Base-by-base conservation (phyloP, 2,329 filamentous ascomycete genomes). In the Phyllosticta citribraziliensis region DNA sequence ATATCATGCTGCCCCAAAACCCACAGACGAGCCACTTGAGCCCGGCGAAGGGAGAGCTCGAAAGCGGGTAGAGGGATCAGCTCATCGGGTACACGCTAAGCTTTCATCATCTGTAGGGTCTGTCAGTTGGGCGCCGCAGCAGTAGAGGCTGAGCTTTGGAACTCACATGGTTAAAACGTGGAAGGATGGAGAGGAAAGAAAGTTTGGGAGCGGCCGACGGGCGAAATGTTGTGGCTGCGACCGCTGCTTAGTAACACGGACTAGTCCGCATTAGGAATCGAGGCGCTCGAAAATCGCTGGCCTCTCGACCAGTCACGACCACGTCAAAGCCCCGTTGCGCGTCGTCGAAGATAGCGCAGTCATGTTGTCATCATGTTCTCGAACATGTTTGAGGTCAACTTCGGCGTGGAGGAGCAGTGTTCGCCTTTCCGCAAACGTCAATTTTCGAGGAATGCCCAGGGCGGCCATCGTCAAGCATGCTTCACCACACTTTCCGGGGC, bases 81-180 rank as follows among this genome's bases (percentile, higher is more conserved):
- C 81, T 97, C 94, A 96, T 90, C 86, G 86, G 80, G 77, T 86
- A 87, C 94, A 97, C 93, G 85, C 89, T 87, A 86, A 85, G 89
- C 89, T 96, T 96, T 99, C 94, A 97, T 99, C 93, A 97, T 95
- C 91, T 97, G 68, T 62, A 57, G 56, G 56, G 67, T 73, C 65
- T 72, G 65, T 63, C 59, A 69, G 78, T 70, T 56, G 54, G 24
- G 55, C 17, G 1, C 19, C n/a, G 52, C 22, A 59, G 56, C 53
- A 62, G 6, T 25, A 53, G 58, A 30, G 47, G 33, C 47, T 55
- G 40, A 35, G 54, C 47, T 56, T 54, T 58, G 60, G 60, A 63
- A 85, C 91, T 84, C 82, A 97, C 92, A 81, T 90, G 84, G 87
- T 86, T 88, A 95, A 96, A 95, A 97, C 92, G 91, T 56, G 91